Conservation (phyloP, 495 filamentous ascomycete species). For the Trichoderma parareesei region DNA sequence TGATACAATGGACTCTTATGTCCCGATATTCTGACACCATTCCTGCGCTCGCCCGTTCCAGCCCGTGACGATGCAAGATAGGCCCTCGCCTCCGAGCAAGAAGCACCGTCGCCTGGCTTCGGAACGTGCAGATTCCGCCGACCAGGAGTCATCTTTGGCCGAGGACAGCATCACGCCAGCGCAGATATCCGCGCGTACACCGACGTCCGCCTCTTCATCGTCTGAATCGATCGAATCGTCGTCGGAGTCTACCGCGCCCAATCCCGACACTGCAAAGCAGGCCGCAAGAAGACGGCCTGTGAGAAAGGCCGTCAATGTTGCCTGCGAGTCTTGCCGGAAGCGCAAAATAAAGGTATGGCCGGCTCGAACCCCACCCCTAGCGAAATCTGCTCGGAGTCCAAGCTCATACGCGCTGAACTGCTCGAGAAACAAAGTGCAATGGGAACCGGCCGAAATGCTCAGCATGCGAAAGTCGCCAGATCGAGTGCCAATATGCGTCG, state of each 20-base stretch:
- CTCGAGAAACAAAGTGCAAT: background rate
- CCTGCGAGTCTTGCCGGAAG: slow-evolving; percentile 9
- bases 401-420: background rate
- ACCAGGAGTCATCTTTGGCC: background rate
- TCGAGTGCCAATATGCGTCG: background rate
- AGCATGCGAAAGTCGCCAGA: background rate
- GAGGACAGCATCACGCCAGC: background rate
- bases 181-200: background rate
- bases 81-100: background rate
- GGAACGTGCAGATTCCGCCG: background rate
- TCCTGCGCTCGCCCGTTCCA: background rate
- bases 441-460: background rate
- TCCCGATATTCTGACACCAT: background rate
- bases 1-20: background rate
- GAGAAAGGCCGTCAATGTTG: background rate
- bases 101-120: background rate
- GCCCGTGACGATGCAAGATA: background rate
- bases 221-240: no score
- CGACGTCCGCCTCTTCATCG: background rate
- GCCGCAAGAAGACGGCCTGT: background rate
- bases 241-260: no score
- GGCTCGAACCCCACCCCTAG: background rate
- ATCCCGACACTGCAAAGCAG: no score
- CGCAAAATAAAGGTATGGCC: slow-evolving; percentile 3
- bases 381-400: background rate